A percentile compares a stretch with the other conserved stretches of the same genome.
phyloP scores from a whole-genome alignment of 306 rosid genomes.

The Casuarina cunninghamiana region DNA sequence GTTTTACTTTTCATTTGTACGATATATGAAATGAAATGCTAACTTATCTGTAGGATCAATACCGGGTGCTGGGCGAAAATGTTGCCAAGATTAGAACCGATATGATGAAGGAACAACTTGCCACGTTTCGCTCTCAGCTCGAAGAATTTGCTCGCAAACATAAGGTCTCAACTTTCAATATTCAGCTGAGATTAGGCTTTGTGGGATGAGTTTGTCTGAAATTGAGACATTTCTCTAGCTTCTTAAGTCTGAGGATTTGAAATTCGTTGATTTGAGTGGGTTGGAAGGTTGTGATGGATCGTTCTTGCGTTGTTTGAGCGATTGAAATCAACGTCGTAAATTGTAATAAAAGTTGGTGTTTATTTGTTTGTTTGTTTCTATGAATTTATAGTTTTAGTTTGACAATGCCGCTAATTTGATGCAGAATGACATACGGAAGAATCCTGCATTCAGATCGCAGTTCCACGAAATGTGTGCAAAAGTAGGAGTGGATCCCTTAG shows the following conservation, averaged over 20 bases:
- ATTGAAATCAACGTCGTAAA: not conserved
- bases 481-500: conserved; percentile 97
- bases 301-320: not conserved
- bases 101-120: conserved; percentile 90
- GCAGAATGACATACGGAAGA: conserved; percentile 95
- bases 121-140: conserved; percentile 84
- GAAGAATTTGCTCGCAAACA: conserved; percentile 97
- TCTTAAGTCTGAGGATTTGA: not conserved
- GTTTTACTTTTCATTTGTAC: not conserved
- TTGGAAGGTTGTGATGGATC: not conserved
- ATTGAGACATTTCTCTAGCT: not conserved
- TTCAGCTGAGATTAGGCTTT: not conserved
- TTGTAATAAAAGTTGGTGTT: not conserved
- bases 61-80: conserved; percentile 82
- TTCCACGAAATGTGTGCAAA: conserved; percentile 97
- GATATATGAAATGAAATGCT: not conserved
- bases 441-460: conserved; percentile 95
- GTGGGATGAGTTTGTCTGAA: not conserved
- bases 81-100: conserved; percentile 92
- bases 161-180: conserved; percentile 46
- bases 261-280: not conserved
- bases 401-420: not conserved
- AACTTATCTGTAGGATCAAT: conserved; percentile 53
- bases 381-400: not conserved
- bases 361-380: not conserved